These are phyloP conservation scores for Hansenula lynferdii DNA, from an alignment of 1,139 yeast genomes.

Conservation along the genomic window DNA sequence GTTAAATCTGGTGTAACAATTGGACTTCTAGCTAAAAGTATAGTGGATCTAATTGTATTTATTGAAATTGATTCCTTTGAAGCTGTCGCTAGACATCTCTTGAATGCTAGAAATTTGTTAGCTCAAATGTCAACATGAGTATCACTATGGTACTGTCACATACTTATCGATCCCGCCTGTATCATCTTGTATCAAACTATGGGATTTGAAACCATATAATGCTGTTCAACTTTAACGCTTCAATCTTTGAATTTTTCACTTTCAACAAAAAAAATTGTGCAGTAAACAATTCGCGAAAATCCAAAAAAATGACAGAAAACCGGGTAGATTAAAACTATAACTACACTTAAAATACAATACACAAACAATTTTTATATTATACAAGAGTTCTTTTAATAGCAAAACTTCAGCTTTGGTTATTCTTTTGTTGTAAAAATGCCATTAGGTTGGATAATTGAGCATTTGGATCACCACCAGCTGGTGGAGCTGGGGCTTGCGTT, in stretches of 20 bases:
- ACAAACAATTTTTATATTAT: not conserved
- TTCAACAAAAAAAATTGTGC: not conserved
- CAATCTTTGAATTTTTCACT: slow-evolving; percentile 2
- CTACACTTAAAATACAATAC: not conserved
- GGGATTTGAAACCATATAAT: not conserved
- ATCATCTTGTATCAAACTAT: not conserved
- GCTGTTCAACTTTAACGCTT: not conserved
- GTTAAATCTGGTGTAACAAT: slow-evolving; percentile 74
- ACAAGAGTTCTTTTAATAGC: no score
- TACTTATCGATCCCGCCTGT: not conserved
- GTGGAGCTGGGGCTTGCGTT: slow-evolving; percentile 19
- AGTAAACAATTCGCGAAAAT: not conserved
- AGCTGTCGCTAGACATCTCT: slow-evolving; percentile 19
- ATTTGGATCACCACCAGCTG: slow-evolving; percentile 29
- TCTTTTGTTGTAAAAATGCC: slow-evolving; percentile 32
- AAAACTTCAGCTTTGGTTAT: not conserved
- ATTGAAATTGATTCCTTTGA: slow-evolving; percentile 8
- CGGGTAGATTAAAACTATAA: slow-evolving; percentile 1
- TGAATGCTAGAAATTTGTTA: slow-evolving; percentile 10
- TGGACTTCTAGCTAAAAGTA: slow-evolving; percentile 78
- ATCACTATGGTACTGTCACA: no score
- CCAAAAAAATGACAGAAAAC: not conserved
- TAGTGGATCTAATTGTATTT: slow-evolving; percentile 34
- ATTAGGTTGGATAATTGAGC: slow-evolving; percentile 35
- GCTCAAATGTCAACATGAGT: no score